Evolutionary conservation across 768 basidiomycete species (phyloP), one percentile per base, ranked within the genome.

Genomic region (Floccularia luteovirens): DNA sequence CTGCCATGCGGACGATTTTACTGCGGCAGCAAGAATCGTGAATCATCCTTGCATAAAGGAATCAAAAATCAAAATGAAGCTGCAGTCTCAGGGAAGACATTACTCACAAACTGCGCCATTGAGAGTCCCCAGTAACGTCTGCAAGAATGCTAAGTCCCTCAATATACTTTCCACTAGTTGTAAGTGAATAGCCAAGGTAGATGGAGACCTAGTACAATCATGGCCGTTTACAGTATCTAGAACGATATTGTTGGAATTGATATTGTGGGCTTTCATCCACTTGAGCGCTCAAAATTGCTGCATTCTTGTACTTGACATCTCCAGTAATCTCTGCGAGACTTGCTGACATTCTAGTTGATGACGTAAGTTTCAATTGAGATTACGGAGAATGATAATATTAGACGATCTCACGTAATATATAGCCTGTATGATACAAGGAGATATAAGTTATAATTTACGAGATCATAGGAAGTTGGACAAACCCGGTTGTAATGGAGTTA

Each of bases 401-500:
- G n/a, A n/a, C n/a, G n/a, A n/a, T 49, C 62, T 27, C 51, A 65
- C 66, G 68, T 61, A 3, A 67, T 45, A 42, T 67, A 71, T 14
- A 66, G 54, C 11, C 68, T 71, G 33, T 14, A 24, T 11, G 5
- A 31, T 6, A 14, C 10, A 32, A 28, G 10, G 16, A 27, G 16
- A 24, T 10, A 20, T 37, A 11, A 37, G 22, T 21, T 11, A 20
- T 37, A 16, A 37, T 23, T 37, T 34, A 10, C 5, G 10, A 6
- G 11, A 11, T 11, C 24, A 11, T 30, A 6, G 7, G 25, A 33
- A 34, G 5, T 36, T 25, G 17, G 13, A 45, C 62, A 34, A 44
- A 75, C 73, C 69, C 71, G 24, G 70, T 75, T 2, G 70, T 73
- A 17, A 74, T 64, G 2, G 72, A 72, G 42, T 75, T 75, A 39